Base-by-base conservation (phyloP, 1,284 basidiomycete genomes). In the Waitea zeae region DNA sequence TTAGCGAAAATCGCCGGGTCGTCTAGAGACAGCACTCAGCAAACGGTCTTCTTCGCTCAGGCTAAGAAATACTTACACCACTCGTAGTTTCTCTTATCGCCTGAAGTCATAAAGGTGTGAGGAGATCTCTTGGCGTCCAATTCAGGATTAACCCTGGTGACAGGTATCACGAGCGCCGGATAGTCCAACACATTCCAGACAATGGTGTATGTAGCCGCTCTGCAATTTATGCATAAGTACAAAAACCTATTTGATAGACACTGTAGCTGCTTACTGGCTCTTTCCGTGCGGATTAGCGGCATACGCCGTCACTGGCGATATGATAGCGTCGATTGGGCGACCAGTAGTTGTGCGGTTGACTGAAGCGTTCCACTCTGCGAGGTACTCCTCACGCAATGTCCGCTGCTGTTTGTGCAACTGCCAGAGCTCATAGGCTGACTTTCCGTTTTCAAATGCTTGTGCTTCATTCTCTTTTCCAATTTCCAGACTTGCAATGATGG, bases 341-440 rank as follows among this genome's bases (percentile, higher is more conserved):
- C 62, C 62, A 1, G 64, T 67, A 4, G 54, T 52, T 9, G 64
- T 67, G 12, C 35, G 20, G 5, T 38, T 37, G 5, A 41, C 45
- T 1, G 64, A 64, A 3, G 49, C 53, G 36, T 62, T 52, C 65
- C 64, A 67, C 24, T 60, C 52, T 38, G 62, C 61, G 17, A 67
- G 52, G 40, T 64, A 57, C 18, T 52, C 51, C 42, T 61, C 61
- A 36, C 61, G 49, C 14, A 61, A 40, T 3, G 42, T 38, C 12
- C 47, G 48, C 42, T 57, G 61, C 34, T 45, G 45, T 40, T 54
- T 57, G 38, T 62, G 61, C 26, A 61, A 42, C 38, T 61, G 56
- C 61, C 62, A 67, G 12, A 62, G 51, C 42, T 61, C 46, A 42
- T 43, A 59, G 1, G 53, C 57, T n/a, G 48, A 46, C 24, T 45